phyloP scores from a whole-genome alignment of 495 filamentous ascomycete genomes.

The Penicillium antarcticum region DNA sequence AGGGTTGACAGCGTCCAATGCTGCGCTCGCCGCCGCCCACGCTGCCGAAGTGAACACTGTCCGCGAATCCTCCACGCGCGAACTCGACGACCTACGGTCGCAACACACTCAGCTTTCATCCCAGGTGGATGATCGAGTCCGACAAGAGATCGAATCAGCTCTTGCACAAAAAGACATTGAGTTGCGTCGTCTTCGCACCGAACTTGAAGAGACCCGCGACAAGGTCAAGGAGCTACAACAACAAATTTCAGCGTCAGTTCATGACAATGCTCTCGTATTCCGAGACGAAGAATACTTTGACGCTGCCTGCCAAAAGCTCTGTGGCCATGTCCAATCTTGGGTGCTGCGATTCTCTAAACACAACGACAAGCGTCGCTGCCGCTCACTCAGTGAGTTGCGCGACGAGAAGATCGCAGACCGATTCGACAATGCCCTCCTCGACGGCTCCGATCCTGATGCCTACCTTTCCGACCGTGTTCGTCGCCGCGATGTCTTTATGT shows the following conservation, averaged over 20 bases:
- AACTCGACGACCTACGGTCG: constrained; percentile 60
- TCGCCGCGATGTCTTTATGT: constrained; percentile 92
- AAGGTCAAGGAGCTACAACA: constrained; percentile 78
- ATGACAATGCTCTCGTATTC: constrained; percentile 71
- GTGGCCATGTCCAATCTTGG: constrained; percentile 92
- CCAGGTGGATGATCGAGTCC: constrained; percentile 62
- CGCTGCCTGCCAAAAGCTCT: constrained; percentile 87
- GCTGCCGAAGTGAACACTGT: constrained; percentile 59
- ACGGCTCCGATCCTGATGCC: constrained; percentile 84
- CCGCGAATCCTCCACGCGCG: constrained; percentile 50
- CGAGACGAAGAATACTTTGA: constrained; percentile 94
- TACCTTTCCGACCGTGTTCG: constrained; percentile 83
- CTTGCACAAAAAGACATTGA: constrained; percentile 74
- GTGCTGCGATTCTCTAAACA: constrained; percentile 94
- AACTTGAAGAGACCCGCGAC: constrained; percentile 73
- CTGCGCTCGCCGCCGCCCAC: constrained; percentile 60
- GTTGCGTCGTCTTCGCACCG: constrained; percentile 68
- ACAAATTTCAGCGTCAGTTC: constrained; percentile 69
- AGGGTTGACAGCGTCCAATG: constrained; percentile 66
- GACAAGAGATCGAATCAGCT: constrained; percentile 56
- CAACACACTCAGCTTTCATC: constrained; percentile 56
- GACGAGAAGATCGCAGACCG: constrained; percentile 89
- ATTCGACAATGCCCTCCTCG: constrained; percentile 88
- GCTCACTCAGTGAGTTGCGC: constrained; percentile 71
- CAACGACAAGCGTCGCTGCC: constrained; percentile 82